These are phyloP conservation scores for Pterocarpus santalinus DNA, from an alignment of 306 rosid species.

Conservation along the genomic window DNA sequence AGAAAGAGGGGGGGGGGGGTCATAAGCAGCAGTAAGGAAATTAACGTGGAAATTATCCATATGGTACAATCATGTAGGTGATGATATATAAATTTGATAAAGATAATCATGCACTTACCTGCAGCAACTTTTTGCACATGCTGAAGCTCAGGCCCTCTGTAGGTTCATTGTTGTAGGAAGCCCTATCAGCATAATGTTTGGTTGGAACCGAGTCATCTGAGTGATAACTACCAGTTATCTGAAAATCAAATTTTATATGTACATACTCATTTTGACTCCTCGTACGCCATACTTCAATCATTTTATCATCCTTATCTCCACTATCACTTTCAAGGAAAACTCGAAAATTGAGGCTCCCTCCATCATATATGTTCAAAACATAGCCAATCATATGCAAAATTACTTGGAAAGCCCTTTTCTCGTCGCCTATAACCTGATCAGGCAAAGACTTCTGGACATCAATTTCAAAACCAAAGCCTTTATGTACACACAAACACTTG, in stretches of 20 bases:
- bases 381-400: slow-evolving; percentile 78
- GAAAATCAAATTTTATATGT: slow-evolving; percentile 68
- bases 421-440: slow-evolving; percentile 74
- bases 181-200: slow-evolving; percentile 49
- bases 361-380: slow-evolving; percentile 55
- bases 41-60: neutral
- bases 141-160: slow-evolving; percentile 71
- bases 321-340: slow-evolving; percentile 50
- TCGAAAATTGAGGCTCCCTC: slow-evolving; percentile 60
- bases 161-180: slow-evolving; percentile 53
- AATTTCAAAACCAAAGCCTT: slow-evolving; percentile 65
- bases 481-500: slow-evolving; percentile 73
- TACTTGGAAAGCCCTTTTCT: slow-evolving; percentile 77
- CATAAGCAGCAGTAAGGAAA: neutral
- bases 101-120: slow-evolving; percentile 53
- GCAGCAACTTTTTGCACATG: slow-evolving; percentile 74
- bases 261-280: slow-evolving; percentile 54
- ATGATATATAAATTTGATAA: neutral
- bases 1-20: neutral
- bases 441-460: slow-evolving; percentile 77
- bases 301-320: slow-evolving; percentile 58
- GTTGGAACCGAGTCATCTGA: slow-evolving; percentile 52
- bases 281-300: slow-evolving; percentile 60
- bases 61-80: slow-evolving; percentile 10
- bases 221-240: slow-evolving; percentile 52